Base-by-base conservation (phyloP, 2,329 filamentous ascomycete genomes). In the Colletotrichum simmondsii region DNA sequence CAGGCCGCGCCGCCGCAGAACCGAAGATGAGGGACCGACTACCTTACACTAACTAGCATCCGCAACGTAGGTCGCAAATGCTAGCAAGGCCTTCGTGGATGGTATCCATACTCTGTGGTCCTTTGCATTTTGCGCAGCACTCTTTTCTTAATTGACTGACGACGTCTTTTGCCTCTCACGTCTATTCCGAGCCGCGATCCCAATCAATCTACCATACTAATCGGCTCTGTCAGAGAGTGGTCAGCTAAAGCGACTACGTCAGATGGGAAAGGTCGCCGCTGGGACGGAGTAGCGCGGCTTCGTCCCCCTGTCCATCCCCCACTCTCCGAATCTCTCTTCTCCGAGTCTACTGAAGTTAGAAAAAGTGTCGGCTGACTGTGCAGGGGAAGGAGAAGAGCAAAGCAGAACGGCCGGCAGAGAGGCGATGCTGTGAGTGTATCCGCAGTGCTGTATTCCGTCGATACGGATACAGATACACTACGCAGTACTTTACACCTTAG, bases 181-280 rank as follows among this genome's bases (percentile, higher is more conserved):
- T 26, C n/a, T 49, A 12, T 46, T 54, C 42, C 61, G 42, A 64
- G 46, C 14, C 28, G 8, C 60, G 49, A 46, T 32, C 64, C 30
- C 56, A 22, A 49, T 49, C 42, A 49, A 49, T 49, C 42, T 22
- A 8, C 42, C 42, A 49, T 49, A 22, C 42, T 49, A 49, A 49
- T 49, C 42, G 42, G 42, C 63, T 61, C 46, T 63, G 37, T 26
- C 49, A 71, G 35, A 49, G 28, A 52, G 53, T 63, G 59, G 69
- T 58, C 28, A 72, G 65, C 53, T 16, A n/a, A n/a, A 64, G n/a
- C 28, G 26, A 16, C 70, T 72, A 72, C 70, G 70, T 72, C 70
- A 65, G 58, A 64, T 56, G 30, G 54, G 42, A 22, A 71, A 68
- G 52, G 65, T 66, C 64, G 58, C 35, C 53, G 58, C 26, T 32